Conservation (phyloP, 129 eudicot species). For the Lactuca sativa region DNA sequence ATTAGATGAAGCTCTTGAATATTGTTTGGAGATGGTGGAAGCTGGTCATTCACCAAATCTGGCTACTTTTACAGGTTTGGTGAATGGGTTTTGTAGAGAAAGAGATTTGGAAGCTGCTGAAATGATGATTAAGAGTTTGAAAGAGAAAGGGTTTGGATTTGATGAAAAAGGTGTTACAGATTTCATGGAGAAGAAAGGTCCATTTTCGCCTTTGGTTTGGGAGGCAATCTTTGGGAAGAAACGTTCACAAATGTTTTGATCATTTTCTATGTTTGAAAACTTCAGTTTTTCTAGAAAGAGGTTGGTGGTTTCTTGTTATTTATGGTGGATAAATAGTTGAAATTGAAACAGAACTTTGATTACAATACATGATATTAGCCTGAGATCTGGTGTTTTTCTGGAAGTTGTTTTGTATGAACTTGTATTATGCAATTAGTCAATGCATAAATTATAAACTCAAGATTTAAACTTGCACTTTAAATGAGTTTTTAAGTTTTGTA, state of each 20-base stretch:
- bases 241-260: slow-evolving; percentile 32
- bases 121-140: slow-evolving; percentile 45
- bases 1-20: slow-evolving; percentile 63
- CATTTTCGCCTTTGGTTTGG: slow-evolving; percentile 76
- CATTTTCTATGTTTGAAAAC: neutral
- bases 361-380: neutral
- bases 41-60: slow-evolving; percentile 78
- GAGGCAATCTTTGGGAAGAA: slow-evolving; percentile 86
- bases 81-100: slow-evolving; percentile 66
- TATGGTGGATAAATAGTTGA: neutral
- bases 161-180: slow-evolving; percentile 74
- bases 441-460: too few species aligned
- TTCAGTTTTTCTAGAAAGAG: neutral
- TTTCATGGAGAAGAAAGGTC: slow-evolving; percentile 78
- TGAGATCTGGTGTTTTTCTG: neutral
- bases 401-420: neutral
- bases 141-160: slow-evolving; percentile 53
- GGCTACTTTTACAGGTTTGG: slow-evolving; percentile 66
- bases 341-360: slow-evolving; percentile 3
- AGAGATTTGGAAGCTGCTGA: slow-evolving; percentile 70
- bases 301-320: slow-evolving; percentile 14
- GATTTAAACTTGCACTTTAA: too few species aligned
- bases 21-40: slow-evolving; percentile 69
- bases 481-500: too few species aligned
- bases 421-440: too few species aligned